Base-by-base conservation (phyloP, 306 rosid species). In the Prunus mume region DNA sequence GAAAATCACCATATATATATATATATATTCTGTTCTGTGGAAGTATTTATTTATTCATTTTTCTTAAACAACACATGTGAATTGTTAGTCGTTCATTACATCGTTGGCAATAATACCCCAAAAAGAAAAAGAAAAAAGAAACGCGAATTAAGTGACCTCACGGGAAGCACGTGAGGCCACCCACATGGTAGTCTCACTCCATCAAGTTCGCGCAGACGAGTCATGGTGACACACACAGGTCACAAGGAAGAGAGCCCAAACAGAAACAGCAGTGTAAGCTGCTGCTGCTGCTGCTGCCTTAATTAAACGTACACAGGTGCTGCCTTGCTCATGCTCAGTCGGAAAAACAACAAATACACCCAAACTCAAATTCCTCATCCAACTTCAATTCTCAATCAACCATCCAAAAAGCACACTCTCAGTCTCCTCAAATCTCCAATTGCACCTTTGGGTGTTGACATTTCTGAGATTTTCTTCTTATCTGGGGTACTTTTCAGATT, bases 141-240 rank as follows among this genome's bases (percentile, higher is more conserved):
- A 17, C 1, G 30, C 3, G 50, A 52, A 76, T 47, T 69, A 77
- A 74, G 77, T 71, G 77, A 60, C 73, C 87, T 81, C 93, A 89
- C 83, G 86, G 73, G 87, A 85, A 55, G 80, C 85, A 58, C 85
- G 63, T 86, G 95, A 80, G 87, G 77, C 70, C 61, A 77, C 38
- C 74, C 87, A 82, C 88, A 81, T 76, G 87, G 79, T 41, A 81
- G 64, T 17, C 47, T 76, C 56, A 64, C 78, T 83, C 79, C 81
- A 30, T 19, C 45, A 27, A 18, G 27, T 51, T 30, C 70, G 20
- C 34, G 25, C 68, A 55, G 66, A 69, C 69, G 65, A 69, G 75
- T 65, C 74, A 56, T 54, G 75, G 79, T 76, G 84, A 32, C 78
- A 12, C 73, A 49, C 80, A 51, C 76, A 51, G 57, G 65, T 71